These are phyloP conservation scores for Xylaria castorea DNA, from an alignment of 495 filamentous ascomycete genomes.

Conservation along the genomic window DNA sequence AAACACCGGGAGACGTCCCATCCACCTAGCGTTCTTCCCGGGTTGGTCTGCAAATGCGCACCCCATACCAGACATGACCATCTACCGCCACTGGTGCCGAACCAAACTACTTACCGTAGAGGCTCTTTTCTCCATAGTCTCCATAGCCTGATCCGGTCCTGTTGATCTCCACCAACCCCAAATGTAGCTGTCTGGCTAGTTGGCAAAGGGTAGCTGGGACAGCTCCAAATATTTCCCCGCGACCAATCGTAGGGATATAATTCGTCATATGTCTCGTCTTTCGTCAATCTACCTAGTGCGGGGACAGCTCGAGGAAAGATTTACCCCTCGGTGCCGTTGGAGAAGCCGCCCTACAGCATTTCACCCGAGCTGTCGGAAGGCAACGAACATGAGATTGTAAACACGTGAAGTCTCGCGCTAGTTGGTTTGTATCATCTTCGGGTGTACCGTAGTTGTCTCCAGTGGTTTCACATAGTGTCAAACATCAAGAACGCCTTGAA, in stretches of 20 bases:
- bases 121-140: conserved; percentile 35
- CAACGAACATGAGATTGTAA: not conserved
- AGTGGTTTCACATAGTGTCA: conserved; percentile 7
- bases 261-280: conserved; percentile 14
- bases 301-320: conserved; percentile 1
- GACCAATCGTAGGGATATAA: conserved; percentile 7
- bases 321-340: conserved; percentile 25
- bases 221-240: conserved; percentile 9
- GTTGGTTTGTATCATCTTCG: conserved; percentile 6
- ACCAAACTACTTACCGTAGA: conserved; percentile 21
- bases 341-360: conserved; percentile 19
- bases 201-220: not conserved
- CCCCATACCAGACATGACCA: conserved; percentile 14
- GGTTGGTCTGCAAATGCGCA: conserved; percentile 10
- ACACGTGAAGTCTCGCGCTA: not conserved
- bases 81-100: conserved; percentile 44
- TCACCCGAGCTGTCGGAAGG: conserved; percentile 7
- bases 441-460: not conserved
- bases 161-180: conserved; percentile 18
- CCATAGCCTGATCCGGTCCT: conserved; percentile 32
- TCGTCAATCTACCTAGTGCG: conserved; percentile 15
- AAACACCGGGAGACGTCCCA: not conserved
- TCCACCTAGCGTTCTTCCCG: not conserved
- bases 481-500: conserved; percentile 1
- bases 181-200: not conserved